Percentiles rank a stretch among this genome's conserved stretches.
These are phyloP conservation scores for Triangularia verruculosa DNA, from an alignment of 2,329 filamentous ascomycete species.

Conservation along the genomic window DNA sequence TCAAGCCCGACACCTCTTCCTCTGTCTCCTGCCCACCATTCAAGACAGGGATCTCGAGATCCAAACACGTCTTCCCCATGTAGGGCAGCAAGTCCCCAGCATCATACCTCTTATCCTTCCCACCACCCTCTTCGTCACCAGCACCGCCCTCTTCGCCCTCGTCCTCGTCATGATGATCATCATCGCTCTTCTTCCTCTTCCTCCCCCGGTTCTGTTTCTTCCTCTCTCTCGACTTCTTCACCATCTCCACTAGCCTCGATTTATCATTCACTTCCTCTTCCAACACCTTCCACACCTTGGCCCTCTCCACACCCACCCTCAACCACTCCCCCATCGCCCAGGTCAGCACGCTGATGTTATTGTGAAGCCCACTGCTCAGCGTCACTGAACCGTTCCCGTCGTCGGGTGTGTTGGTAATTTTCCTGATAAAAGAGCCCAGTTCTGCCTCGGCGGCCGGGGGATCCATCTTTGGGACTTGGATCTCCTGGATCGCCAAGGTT, in stretches of 20 bases:
- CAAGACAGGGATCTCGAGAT: conserved; percentile 46
- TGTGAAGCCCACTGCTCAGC: conserved; percentile 44
- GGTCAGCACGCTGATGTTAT: conserved; percentile 57
- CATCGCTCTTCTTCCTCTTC: conserved; percentile 19
- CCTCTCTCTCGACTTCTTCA: conserved; percentile 31
- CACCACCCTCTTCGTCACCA: conserved; percentile 20
- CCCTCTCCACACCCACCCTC: conserved; percentile 57
- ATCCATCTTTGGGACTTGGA: conserved; percentile 56
- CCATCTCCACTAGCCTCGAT: conserved; percentile 34
- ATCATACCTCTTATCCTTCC: conserved; percentile 23
- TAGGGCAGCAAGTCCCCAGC: conserved; percentile 51
- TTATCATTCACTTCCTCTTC: conserved; percentile 44
- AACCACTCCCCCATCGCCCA: conserved; percentile 71
- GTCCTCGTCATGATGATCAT: conserved; percentile 22
- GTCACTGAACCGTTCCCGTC: background rate
- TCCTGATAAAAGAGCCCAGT: conserved; percentile 52
- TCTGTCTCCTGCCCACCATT: conserved; percentile 27
- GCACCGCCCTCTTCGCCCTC: conserved; percentile 30
- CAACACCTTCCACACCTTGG: conserved; percentile 59
- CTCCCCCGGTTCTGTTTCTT: conserved; percentile 15
- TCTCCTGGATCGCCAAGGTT: conserved; percentile 47
- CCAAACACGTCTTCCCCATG: conserved; percentile 51
- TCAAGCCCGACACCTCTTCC: conserved; percentile 29
- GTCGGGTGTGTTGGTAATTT: conserved; percentile 32
- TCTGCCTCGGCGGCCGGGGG: conserved; percentile 54